A percentile compares a stretch with the other conserved stretches of the same genome.
These are phyloP conservation scores for Lipomyces sp. DNA, from an alignment of 805 yeast species.

Conservation along the genomic window DNA sequence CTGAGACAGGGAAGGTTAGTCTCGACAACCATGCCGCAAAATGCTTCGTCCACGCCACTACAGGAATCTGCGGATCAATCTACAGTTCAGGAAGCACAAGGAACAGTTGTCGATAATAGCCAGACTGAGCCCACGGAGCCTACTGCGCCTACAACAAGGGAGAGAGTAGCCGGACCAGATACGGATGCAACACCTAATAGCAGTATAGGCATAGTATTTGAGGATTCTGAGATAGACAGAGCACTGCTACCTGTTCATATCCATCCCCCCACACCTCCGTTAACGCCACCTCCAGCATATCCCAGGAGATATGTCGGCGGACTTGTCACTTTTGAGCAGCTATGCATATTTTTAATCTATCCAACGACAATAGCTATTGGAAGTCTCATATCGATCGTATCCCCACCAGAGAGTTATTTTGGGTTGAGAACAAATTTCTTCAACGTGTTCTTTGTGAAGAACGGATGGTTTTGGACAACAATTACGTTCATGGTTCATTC, in stretches of 20 bases:
- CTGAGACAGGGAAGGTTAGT: not conserved
- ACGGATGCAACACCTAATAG: not conserved
- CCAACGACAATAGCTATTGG: conserved; percentile 41
- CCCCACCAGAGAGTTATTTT: conserved; percentile 43
- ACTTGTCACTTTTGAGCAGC: conserved; percentile 31
- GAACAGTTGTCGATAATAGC: not conserved
- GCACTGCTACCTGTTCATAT: not conserved
- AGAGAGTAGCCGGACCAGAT: not conserved
- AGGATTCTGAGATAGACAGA: not conserved
- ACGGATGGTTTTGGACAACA: conserved; percentile 93
- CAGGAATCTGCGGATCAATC: not conserved
- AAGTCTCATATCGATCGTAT: conserved; percentile 37
- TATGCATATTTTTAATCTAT: conserved; percentile 36
- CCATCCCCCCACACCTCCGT: conserved; percentile 14
- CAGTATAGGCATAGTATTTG: not conserved
- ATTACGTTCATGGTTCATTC: conserved; percentile 44
- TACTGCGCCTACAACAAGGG: no score
- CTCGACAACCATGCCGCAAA: not conserved
- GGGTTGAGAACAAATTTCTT: conserved; percentile 64
- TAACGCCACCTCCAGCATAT: conserved; percentile 15
- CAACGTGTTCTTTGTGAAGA: conserved; percentile 77
- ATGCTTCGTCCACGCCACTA: not conserved
- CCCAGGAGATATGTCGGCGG: conserved; percentile 16
- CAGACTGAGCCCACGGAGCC: not conserved
- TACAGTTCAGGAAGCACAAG: not conserved